Base-by-base conservation (phyloP, 1,284 basidiomycete genomes). In the Fomitopsis schrenkii region DNA sequence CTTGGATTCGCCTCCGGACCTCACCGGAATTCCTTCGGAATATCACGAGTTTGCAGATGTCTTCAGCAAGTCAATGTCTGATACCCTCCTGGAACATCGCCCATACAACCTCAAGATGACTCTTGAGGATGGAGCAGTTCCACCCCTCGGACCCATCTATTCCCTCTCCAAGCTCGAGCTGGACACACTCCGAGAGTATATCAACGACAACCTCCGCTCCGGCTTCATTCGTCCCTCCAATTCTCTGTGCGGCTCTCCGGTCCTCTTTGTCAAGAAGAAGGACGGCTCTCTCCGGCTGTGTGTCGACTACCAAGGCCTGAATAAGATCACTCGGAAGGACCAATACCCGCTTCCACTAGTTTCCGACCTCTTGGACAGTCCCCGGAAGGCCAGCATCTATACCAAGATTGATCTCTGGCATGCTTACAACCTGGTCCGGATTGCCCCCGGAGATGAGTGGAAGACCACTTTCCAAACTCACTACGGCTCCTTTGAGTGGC, bases 241-340 rank as follows among this genome's bases (percentile, higher is more conserved):
- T 4, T 77, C 76, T 2, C 66, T 75, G 5, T 70, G 71, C n/a
- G 75, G 66, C 0, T 64, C 79, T 0, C 78, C 79, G 0, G 67
- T 82, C 38, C 71, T 83, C 0, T 83, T 83, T 60, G 72, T 79
- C 36, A 70, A 71, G 46, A 81, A 81, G 67, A 82, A 81, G 65
- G 75, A 77, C 62, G 76, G 77, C n/a, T 58, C 65, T 0, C 64
- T 77, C 0, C 64, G 74, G 1, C 71, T 79, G 0, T 77, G 76
- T 59, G 71, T 80, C 3, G 77, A 83, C 60, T 83, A 78, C 63
- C 65, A 75, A 1, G 70, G 70, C n/a, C 72, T 83, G 30, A 83
- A 83, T 55, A 28, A 57, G 9, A 63, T 63, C 46, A 59, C 61
- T 0, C 59, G 56, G 28, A 62, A 62, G 54, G 59, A 62, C 28